Evolutionary conservation across 2,329 filamentous ascomycete genomes (phyloP).

Genomic region (Hypocreales sp.): DNA sequence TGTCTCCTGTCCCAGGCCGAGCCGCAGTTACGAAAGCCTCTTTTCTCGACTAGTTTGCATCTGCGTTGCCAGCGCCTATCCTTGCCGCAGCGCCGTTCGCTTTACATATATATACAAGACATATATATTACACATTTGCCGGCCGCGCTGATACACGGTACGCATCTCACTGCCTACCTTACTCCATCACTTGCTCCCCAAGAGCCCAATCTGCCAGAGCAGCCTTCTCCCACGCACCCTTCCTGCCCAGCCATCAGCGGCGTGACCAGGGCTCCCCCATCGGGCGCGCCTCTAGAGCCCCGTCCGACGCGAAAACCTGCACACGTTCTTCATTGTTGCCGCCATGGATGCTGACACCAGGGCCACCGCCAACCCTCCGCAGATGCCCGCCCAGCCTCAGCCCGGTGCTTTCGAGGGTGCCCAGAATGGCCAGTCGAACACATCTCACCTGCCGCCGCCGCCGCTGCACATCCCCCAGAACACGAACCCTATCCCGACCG

Average conservation of each 20-base stretch:
- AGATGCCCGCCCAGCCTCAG: slow-evolving; percentile 55
- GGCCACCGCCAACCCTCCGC: slow-evolving; percentile 42
- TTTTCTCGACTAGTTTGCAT: neutral
- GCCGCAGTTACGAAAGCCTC: neutral
- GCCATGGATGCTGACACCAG: slow-evolving; percentile 67
- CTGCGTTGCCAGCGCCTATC: neutral
- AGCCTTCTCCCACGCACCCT: slow-evolving; percentile 3
- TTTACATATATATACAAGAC: too few relatives aligned
- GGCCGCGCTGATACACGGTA: too few relatives aligned
- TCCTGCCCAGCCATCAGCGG: too few relatives aligned
- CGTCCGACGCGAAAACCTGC: too few relatives aligned
- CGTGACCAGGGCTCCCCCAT: too few relatives aligned
- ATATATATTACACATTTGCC: too few relatives aligned
- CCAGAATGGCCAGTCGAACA: slow-evolving; percentile 54
- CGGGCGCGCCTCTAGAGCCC: too few relatives aligned
- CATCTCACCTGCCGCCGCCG: slow-evolving; percentile 74
- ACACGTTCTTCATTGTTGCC: too few relatives aligned
- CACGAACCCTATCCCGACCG: slow-evolving; percentile 86
- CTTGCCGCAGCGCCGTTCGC: too few relatives aligned
- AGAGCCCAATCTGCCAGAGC: slow-evolving; percentile 1
- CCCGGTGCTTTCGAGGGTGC: slow-evolving; percentile 59
- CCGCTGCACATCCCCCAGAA: slow-evolving; percentile 92
- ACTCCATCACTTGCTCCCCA: neutral
- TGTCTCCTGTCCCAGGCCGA: neutral
- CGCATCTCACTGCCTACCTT: neutral